Evolutionary conservation across 1,284 basidiomycete species (phyloP), one percentile per base, ranked within the genome.

Genomic region (Sanghuangporus weigelae): DNA sequence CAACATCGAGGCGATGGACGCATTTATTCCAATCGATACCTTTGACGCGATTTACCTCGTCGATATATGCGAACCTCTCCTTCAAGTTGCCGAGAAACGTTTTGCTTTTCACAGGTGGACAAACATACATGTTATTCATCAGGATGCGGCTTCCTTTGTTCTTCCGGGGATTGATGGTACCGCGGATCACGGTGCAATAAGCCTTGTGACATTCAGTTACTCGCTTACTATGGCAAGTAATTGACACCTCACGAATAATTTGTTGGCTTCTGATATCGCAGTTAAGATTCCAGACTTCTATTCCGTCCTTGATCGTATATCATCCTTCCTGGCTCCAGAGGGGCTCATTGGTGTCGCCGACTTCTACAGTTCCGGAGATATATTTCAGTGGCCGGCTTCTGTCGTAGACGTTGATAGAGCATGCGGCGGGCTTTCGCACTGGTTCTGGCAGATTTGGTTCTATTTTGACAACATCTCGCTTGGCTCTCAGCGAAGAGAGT

Each of bases 1-100:
- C 79, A 93, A 93, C 74, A 88, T 93, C 68, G 92, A 93, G 75
- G 79, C 87, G 67, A 93, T 92, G 91, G 80, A 90, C 74, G 81
- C 84, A 69, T 84, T 84, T 73, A 81, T 91, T 63, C 84, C 87
- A 7, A 77, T 90, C 62, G 74, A 78, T 1, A 78, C 79, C 8
- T 90, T 90, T 67, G 86, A 90, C 68, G 81, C 86, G 35, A 78
- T 93, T 62, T 93, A 93, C 73, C 79, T 93, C 58, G 78, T 92
- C 69, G 89, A 92, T 69, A 81, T 92, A 8, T 92, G 89, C 69
- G 86, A 90, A 71, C 87, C 90, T 1, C 78, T 92, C 1, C 80
- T 93, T 26, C 81, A 89, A 31, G 83, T 93, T 16, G 91, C 91
- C 0, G 78, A 87, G 53, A 78, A 82, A 70, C 80, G 92, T 1